phyloP scores from a whole-genome alignment of 2,329 filamentous ascomycete species.

The Ceratocystis eucalypticola region DNA sequence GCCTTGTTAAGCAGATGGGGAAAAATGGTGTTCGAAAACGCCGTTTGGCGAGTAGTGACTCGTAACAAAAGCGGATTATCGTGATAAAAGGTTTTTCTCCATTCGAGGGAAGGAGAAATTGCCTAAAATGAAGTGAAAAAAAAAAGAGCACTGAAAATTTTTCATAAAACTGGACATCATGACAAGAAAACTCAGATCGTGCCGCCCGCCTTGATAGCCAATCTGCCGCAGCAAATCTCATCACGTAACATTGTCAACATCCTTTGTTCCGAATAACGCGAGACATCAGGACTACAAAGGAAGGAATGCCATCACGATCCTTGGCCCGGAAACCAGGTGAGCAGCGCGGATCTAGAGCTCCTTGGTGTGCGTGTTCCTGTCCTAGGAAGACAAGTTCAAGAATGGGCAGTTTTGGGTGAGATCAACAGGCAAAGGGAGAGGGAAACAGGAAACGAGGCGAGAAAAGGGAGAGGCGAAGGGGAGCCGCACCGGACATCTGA shows the following conservation, averaged over 20 bases:
- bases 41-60: neutral
- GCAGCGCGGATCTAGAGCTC: neutral
- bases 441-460: neutral
- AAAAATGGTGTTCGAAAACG: neutral
- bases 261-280: neutral
- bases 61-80: neutral
- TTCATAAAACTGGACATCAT: neutral
- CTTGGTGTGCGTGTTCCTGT: neutral
- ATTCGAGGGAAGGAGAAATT: neutral
- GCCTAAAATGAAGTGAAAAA: neutral
- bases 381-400: neutral
- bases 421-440: neutral
- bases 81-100: neutral
- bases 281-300: slow-evolving; percentile 1
- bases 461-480: neutral
- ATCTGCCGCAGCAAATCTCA: neutral
- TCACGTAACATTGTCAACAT: neutral
- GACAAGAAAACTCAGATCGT: neutral
- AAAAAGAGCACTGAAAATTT: neutral
- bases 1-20: neutral
- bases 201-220: neutral
- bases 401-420: neutral
- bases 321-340: neutral
- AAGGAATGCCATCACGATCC: neutral
- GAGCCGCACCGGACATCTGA: neutral